Percentiles rank a stretch among this genome's conserved stretches.
Conservation (phyloP, 305 asterid genomes). For the Plantago coronopus region DNA sequence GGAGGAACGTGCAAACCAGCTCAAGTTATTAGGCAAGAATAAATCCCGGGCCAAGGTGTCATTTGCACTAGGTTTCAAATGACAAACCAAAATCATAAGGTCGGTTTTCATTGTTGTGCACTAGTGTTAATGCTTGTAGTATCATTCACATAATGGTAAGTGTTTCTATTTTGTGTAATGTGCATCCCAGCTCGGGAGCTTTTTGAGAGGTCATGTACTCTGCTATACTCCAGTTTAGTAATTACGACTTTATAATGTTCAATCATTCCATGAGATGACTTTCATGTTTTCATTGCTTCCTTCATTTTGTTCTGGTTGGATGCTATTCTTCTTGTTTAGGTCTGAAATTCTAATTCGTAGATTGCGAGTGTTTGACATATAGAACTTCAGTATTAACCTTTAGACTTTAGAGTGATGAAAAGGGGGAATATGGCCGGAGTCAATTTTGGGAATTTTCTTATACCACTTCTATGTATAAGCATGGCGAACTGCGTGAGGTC, state of each 20-base stretch:
- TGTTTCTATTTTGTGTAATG: background rate
- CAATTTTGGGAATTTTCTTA: too few relatives aligned
- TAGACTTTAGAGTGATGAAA: too few relatives aligned
- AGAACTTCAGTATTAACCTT: too few relatives aligned
- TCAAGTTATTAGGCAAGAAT: slow-evolving; percentile 85
- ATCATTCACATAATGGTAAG: background rate
- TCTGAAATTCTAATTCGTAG: too few relatives aligned
- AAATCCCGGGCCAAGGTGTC: slow-evolving; percentile 90
- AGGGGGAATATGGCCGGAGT: too few relatives aligned
- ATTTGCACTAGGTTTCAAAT: slow-evolving; percentile 73
- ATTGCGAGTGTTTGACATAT: too few relatives aligned
- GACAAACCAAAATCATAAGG: slow-evolving; percentile 16
- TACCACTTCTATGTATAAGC: too few relatives aligned
- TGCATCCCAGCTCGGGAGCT: background rate
- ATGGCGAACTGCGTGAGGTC: too few relatives aligned
- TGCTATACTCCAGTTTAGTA: background rate
- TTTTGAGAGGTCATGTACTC: background rate
- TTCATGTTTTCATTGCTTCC: background rate
- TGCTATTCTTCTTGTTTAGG: too few relatives aligned
- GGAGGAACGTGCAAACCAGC: slow-evolving; percentile 89
- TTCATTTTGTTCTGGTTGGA: too few relatives aligned
- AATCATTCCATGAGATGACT: background rate
- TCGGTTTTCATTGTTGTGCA: slow-evolving; percentile 11
- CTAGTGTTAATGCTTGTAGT: slow-evolving; percentile 15
- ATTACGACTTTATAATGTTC: background rate